Percentiles rank a stretch among this genome's conserved stretches.
Evolutionary conservation across 1,284 basidiomycete species (phyloP).

Genomic region (Phellopilus nigrolimitatus): DNA sequence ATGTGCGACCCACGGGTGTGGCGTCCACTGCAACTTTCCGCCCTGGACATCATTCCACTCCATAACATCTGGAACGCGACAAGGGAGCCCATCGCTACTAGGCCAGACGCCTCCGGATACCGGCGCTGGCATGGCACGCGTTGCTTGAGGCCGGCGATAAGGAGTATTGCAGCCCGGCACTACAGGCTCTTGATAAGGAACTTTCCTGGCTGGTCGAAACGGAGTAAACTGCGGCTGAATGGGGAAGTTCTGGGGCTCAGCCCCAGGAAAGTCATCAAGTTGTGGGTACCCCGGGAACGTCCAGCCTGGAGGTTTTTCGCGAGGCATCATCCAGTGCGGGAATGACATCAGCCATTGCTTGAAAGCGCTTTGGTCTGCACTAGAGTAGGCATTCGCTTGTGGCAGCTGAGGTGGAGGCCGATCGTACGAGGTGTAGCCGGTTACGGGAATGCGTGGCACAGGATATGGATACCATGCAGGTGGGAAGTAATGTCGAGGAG

Average conservation of each 20-base stretch:
- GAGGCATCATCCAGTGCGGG: conserved; percentile 9
- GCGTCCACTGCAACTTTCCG: conserved; percentile 17
- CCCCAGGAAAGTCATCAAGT: not conserved
- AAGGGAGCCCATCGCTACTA: not conserved
- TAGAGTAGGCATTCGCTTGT: not conserved
- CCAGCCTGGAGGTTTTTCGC: conserved; percentile 8
- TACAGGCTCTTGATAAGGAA: not conserved
- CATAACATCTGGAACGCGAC: conserved; percentile 9
- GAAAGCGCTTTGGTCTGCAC: conserved; percentile 8
- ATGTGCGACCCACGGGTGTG: conserved; percentile 19
- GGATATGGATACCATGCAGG: not conserved
- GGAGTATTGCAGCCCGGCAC: not conserved
- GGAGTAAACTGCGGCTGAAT: not conserved
- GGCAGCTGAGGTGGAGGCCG: not conserved
- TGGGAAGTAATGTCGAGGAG: not conserved
- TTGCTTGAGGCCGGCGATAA: not conserved
- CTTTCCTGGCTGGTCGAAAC: not conserved
- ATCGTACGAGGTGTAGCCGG: not conserved
- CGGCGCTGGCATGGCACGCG: not conserved
- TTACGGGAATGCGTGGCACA: not conserved
- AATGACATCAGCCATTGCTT: conserved; percentile 10
- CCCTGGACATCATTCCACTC: conserved; percentile 15
- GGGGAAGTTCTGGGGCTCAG: not conserved
- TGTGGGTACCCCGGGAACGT: not conserved
- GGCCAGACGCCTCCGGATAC: not conserved